These are phyloP conservation scores for Trametes cingulata DNA, from an alignment of 768 basidiomycete species.

Conservation along the genomic window DNA sequence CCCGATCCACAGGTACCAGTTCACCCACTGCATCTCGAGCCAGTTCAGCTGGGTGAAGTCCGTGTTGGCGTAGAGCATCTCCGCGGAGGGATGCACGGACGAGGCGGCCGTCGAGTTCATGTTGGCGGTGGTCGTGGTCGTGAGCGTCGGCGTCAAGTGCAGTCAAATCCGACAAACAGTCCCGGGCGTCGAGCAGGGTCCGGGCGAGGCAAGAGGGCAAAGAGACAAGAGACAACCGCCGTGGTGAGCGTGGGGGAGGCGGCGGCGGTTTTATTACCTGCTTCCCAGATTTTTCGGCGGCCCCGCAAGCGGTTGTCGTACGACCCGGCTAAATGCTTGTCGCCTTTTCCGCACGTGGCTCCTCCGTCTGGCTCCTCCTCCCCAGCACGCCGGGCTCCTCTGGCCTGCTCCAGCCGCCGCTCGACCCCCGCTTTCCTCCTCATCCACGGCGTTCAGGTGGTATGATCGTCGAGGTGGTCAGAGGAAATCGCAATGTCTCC, in stretches of 20 bases:
- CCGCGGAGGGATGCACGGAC: slow-evolving; percentile 31
- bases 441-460: not conserved
- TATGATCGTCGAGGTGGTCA: not conserved
- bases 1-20: slow-evolving; percentile 84
- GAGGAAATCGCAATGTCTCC: not conserved
- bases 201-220: not conserved
- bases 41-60: slow-evolving; percentile 64
- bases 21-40: slow-evolving; percentile 80
- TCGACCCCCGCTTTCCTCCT: not conserved
- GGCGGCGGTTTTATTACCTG: slow-evolving; percentile 9
- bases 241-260: not conserved
- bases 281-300: slow-evolving; percentile 4
- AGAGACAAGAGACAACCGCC: slow-evolving; percentile 12
- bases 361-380: slow-evolving; percentile 6
- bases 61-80: slow-evolving; percentile 53
- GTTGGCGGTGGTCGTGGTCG: slow-evolving; percentile 24
- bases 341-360: slow-evolving; percentile 11
- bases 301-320: slow-evolving; percentile 10
- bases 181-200: not conserved
- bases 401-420: slow-evolving; percentile 17
- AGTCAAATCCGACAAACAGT: too few species aligned
- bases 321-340: slow-evolving; percentile 13
- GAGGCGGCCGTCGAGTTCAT: slow-evolving; percentile 26
- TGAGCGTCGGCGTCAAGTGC: not conserved
- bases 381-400: too few species aligned